These are phyloP conservation scores for Pezicula radicicola DNA, from an alignment of 2,329 filamentous ascomycete genomes.

Conservation along the genomic window DNA sequence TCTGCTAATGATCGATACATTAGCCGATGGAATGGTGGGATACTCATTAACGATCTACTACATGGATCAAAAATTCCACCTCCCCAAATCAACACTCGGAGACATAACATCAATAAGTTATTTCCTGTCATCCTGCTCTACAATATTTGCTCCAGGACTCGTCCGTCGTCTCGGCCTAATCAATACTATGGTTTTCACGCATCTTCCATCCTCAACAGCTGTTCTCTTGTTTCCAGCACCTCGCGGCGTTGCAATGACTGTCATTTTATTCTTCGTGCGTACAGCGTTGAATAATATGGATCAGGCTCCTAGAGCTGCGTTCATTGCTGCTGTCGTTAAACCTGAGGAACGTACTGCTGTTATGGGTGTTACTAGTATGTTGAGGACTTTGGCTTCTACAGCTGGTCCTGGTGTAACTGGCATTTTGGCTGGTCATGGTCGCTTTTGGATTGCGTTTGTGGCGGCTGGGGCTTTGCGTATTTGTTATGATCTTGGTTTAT, in stretches of 20 bases:
- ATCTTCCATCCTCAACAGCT: conserved; percentile 57
- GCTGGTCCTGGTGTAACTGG: conserved; percentile 62
- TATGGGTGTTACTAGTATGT: conserved; percentile 66
- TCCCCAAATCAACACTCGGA: conserved; percentile 55
- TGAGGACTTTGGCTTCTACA: conserved; percentile 62
- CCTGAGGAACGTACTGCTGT: conserved; percentile 66
- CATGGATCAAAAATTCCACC: conserved; percentile 52
- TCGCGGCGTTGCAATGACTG: conserved; percentile 54
- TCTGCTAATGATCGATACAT: conserved; percentile 59
- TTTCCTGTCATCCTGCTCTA: conserved; percentile 52
- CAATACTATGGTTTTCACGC: conserved; percentile 71
- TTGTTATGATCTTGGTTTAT: conserved; percentile 54
- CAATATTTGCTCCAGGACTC: conserved; percentile 47
- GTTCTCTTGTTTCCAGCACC: conserved; percentile 47
- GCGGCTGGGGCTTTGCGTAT: conserved; percentile 59
- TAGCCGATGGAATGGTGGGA: conserved; percentile 64
- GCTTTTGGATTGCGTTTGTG: conserved; percentile 62
- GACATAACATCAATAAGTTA: conserved; percentile 54
- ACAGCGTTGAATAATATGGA: conserved; percentile 67
- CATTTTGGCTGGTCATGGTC: conserved; percentile 48
- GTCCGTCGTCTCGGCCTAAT: conserved; percentile 54
- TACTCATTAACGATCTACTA: conserved; percentile 57
- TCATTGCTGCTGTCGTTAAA: conserved; percentile 62
- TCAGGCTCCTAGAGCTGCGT: conserved; percentile 64
- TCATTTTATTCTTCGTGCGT: conserved; percentile 58